These are phyloP conservation scores for Fragilariopsis cylindrus DNA, from an alignment of 108 stramenopile species.

Conservation along the genomic window DNA sequence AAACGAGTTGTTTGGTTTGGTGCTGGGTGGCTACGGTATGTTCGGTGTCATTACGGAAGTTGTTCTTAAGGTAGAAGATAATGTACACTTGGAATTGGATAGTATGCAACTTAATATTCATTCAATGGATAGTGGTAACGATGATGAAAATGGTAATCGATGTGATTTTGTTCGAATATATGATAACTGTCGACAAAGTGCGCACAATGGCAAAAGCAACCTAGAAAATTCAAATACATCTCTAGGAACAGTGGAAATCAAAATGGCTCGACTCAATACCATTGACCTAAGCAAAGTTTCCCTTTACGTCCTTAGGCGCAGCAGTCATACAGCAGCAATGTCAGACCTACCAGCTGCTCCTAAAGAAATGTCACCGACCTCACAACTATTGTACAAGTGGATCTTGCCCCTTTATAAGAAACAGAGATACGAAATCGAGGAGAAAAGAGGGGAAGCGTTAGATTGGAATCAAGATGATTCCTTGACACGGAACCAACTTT, in stretches of 20 bases:
- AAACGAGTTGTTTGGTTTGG: no score
- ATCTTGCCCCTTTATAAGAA: not conserved
- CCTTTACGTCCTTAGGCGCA: not conserved
- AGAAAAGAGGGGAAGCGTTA: not conserved
- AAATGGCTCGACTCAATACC: constrained; percentile 13
- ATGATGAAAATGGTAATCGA: not conserved
- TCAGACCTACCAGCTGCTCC: not conserved
- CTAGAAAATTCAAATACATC: no score
- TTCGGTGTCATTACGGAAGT: not conserved
- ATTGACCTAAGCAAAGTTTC: not conserved
- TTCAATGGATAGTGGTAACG: not conserved
- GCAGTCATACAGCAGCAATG: not conserved
- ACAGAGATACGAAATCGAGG: no score
- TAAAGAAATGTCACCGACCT: not conserved
- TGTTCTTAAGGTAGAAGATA: constrained; percentile 4
- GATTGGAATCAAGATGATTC: not conserved
- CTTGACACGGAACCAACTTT: constrained; percentile 7
- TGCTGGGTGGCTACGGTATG: no score
- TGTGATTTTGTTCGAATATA: constrained; percentile 8
- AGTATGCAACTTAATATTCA: not conserved
- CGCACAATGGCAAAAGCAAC: no score
- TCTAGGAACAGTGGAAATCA: not conserved
- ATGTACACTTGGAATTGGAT: not conserved
- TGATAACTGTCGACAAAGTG: constrained; percentile 1
- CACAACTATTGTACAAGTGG: constrained; percentile 6